Evolutionary conservation across 2,329 filamentous ascomycete species (phyloP).

Genomic region (Cryphonectria nitschkei): DNA sequence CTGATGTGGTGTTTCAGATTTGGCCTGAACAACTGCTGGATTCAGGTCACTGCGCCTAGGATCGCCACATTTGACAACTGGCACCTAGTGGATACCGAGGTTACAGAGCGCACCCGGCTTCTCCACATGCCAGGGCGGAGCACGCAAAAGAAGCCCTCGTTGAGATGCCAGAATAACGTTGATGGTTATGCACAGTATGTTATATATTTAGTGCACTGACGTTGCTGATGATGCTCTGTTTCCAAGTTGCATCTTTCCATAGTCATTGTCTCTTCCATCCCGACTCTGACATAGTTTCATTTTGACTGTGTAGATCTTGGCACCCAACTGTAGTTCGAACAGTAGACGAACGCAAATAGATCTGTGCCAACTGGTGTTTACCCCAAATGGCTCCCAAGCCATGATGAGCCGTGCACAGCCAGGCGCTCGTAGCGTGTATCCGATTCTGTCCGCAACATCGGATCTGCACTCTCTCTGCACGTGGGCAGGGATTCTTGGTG

Average conservation of each 20-base stretch:
- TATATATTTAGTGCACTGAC: background rate
- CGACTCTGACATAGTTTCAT: background rate
- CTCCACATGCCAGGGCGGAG: conserved; percentile 14
- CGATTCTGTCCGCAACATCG: background rate
- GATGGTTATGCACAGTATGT: conserved; percentile 8
- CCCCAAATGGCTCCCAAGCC: background rate
- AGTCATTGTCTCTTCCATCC: background rate
- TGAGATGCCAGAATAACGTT: conserved; percentile 22
- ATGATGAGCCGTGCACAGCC: conserved; percentile 1
- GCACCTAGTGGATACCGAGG: conserved; percentile 6
- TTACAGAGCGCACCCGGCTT: background rate
- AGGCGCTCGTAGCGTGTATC: background rate
- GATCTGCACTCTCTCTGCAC: conserved; percentile 8
- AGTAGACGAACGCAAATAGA: background rate
- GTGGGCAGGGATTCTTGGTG: background rate
- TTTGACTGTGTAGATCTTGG: conserved; percentile 4
- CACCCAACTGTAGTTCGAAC: background rate
- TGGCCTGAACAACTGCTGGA: conserved; percentile 18
- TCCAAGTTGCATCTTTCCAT: background rate
- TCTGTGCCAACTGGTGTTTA: background rate
- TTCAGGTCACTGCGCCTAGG: conserved; percentile 17
- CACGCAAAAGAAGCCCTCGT: background rate
- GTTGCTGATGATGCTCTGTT: background rate
- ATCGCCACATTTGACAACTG: conserved; percentile 12
- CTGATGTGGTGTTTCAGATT: conserved; percentile 26